Evolutionary conservation across 1,284 basidiomycete genomes (phyloP), one percentile per base, ranked within the genome.

Genomic region (Cystobasidium sp.): DNA sequence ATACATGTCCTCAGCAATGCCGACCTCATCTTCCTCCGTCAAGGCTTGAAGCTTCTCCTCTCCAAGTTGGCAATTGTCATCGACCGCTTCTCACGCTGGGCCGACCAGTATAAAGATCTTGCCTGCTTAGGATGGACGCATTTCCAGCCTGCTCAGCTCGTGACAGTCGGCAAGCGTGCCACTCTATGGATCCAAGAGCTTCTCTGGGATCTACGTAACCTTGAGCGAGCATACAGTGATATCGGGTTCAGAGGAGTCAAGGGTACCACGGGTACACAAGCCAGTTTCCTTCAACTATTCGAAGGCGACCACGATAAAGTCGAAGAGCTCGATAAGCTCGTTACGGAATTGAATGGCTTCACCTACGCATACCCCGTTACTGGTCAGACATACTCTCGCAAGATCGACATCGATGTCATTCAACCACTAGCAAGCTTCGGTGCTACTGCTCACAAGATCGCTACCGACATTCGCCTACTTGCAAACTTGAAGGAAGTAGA

Each of bases 141-240:
- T 84, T 99, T 97, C 86, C 97, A 99, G 84, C 95, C 97, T 5
- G 97, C 97, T 7, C 97, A 99, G 84, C 85, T 99, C 69, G 98
- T 95, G 0, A 99, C 96, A 0, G 96, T 99, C 52, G 97, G 97
- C n/a, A 99, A 99, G 85, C 88, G 97, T n/a, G 90, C 94, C 0
- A 97, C 94, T 0, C 85, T 99, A 22, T 99, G 97, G 96, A 91
- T 99, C 63, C 94, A 92, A 88, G 97, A 99, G 80, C 86, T 99
- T 0, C 85, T 99, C 0, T 98, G 95, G 96, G 96, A 99, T 83
- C 85, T 99, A 78, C 87, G 96, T 37, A 98, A 98, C 83, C 87
- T 99, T 81, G 88, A 90, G 82, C 89, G 96, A 41, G 94, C 93
- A 0, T 86, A 93, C 44, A 90, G 94, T 78, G 97, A 99, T 83